These are phyloP conservation scores for cucumber (Cucumis sativus) DNA, from an alignment of 306 rosid species.

Conservation along the genomic window DNA sequence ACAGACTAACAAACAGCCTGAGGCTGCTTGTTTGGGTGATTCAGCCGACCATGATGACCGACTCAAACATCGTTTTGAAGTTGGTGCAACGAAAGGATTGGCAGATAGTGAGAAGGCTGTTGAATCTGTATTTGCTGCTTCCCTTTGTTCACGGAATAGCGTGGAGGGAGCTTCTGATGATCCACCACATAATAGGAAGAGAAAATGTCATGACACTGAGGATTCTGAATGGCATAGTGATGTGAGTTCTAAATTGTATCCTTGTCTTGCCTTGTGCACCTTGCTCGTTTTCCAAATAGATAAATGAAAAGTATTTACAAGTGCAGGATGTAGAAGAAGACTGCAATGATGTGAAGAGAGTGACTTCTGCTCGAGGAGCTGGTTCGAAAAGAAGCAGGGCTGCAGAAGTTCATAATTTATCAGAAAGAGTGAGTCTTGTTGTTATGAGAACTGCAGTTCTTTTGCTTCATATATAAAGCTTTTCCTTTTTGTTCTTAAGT, in stretches of 20 bases:
- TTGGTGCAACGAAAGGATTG: conserved; percentile 21
- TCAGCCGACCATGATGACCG: conserved; percentile 30
- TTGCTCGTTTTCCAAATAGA: neutral
- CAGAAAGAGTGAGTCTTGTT: conserved; percentile 62
- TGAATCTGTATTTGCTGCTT: conserved; percentile 50
- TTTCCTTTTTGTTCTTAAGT: neutral
- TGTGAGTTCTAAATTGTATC: conserved; percentile 37
- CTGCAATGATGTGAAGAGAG: conserved; percentile 39
- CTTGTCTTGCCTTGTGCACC: conserved; percentile 3
- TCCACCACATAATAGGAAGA: conserved; percentile 27
- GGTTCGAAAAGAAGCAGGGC: conserved; percentile 77
- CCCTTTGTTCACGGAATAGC: conserved; percentile 72
- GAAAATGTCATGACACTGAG: conserved; percentile 49
- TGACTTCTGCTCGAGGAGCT: conserved; percentile 21
- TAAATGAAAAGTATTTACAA: conserved; percentile 14
- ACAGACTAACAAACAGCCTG: conserved; percentile 27
- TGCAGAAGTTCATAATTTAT: conserved; percentile 81
- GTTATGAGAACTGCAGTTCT: neutral
- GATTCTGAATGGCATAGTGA: conserved; percentile 85
- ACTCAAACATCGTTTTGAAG: conserved; percentile 29
- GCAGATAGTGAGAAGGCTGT: conserved; percentile 26
- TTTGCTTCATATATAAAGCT: neutral
- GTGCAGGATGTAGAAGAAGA: conserved; percentile 74
- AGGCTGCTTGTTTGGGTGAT: conserved; percentile 32
- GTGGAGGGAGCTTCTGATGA: conserved; percentile 38